Conservation (phyloP, 495 filamentous ascomycete species). For the Cercophora newfieldiana region DNA sequence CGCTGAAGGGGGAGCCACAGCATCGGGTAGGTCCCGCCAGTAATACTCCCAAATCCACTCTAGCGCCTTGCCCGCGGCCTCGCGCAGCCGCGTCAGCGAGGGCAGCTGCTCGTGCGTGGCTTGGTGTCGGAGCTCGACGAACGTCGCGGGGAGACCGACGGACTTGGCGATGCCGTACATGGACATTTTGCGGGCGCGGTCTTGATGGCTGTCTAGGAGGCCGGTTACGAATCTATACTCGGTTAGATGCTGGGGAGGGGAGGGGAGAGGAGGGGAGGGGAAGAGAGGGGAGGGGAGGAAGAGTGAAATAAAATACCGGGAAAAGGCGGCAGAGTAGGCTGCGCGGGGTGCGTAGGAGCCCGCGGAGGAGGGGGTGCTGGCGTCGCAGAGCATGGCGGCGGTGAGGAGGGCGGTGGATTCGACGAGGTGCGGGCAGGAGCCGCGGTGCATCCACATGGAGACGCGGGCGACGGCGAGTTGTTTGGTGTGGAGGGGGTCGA, state of each 20-base stretch:
- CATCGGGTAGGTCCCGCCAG: slow-evolving; percentile 60
- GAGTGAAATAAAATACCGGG: slow-evolving; percentile 39
- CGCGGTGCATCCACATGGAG: slow-evolving; percentile 62
- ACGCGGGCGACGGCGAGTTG: slow-evolving; percentile 49
- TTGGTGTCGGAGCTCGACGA: slow-evolving; percentile 88
- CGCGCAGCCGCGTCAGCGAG: slow-evolving; percentile 65
- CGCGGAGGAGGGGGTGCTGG: slow-evolving; percentile 14
- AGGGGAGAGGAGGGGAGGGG: background rate
- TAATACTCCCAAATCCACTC: slow-evolving; percentile 88
- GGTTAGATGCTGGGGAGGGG: background rate
- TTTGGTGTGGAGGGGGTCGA: slow-evolving; percentile 11
- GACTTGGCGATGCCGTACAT: slow-evolving; percentile 82
- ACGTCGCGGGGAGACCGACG: slow-evolving; percentile 74
- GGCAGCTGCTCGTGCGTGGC: slow-evolving; percentile 87
- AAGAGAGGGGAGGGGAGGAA: slow-evolving; percentile 4
- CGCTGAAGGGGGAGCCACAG: too few species aligned
- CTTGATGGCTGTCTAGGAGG: slow-evolving; percentile 73
- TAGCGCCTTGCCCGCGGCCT: slow-evolving; percentile 64
- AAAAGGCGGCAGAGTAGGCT: slow-evolving; percentile 51
- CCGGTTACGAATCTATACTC: slow-evolving; percentile 81
- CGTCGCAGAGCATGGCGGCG: slow-evolving; percentile 70
- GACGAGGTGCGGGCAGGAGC: slow-evolving; percentile 76
- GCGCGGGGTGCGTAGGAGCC: slow-evolving; percentile 44
- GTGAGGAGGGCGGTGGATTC: slow-evolving; percentile 78
- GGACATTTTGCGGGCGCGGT: slow-evolving; percentile 65